Base-by-base conservation (phyloP, 331 rosid species). In the Arachis monticola region DNA sequence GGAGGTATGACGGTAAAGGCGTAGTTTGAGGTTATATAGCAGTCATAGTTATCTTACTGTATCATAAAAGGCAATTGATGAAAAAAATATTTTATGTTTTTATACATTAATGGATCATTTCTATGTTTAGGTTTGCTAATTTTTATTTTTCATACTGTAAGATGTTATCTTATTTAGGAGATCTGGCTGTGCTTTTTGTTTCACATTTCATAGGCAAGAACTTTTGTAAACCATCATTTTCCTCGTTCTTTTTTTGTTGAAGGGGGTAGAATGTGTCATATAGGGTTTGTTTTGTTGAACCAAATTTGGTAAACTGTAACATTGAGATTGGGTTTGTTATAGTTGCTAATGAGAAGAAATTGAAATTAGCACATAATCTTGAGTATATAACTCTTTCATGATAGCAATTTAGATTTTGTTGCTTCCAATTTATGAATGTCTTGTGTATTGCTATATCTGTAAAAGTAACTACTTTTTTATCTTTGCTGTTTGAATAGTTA, bases 201-300 rank as follows among this genome's bases (percentile, higher is more conserved):
- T 70, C 66, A 70, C 79, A 78, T 35, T 81, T 84, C 67, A 64
- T 77, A 62, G 79, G 13, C 51, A 60, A 67, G 74, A 87, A 73
- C 79, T 44, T 46, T 47, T 80, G 89, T 84, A 67, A 67, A 79
- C 74, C 74, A 68, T 76, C 75, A 83, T 48, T 79, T 67, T 76
- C 72, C 62, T 47, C 72, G 48, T 74, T 69, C 64, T 73, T 81
- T 82, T 82, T 84, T 84, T 64, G 67, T 78, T 75, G 76, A 81
- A 74, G 79, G 75, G 80, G 81, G 52, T 72, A 69, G 76, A 84
- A 81, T 87, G 88, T 35, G 88, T 35, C 84, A 77, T 35, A 58
- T 72, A 90, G 81, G 72, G 77, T 74, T 81, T 87, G 72, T 32
- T 74, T 81, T 87, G 72, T 32, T 57, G 67, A 70, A 76, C 70